Evolutionary conservation across 78 protist species (phyloP).

Genomic region (Chrysochromulina parva): DNA sequence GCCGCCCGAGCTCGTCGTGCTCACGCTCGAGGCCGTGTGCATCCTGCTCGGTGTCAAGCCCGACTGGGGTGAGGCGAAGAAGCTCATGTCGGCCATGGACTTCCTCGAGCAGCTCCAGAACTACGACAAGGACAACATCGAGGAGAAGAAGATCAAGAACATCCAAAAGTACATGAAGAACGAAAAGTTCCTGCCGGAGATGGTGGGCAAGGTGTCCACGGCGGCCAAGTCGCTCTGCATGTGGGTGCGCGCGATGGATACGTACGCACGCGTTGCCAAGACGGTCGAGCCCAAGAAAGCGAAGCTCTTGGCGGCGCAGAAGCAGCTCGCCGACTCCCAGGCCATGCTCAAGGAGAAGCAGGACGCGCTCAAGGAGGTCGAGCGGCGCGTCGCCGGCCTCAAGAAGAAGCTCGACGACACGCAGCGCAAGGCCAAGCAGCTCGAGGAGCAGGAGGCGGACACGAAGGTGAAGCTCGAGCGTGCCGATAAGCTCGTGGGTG

Average conservation of each 20-base stretch:
- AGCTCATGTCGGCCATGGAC: conserved; percentile 51
- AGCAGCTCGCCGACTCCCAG: conserved; percentile 47
- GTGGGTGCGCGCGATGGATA: conserved; percentile 75
- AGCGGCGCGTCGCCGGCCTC: conserved; percentile 25
- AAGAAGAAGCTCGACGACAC: conserved; percentile 1
- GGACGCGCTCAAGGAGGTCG: conserved; percentile 21
- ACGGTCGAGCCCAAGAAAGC: conserved; percentile 65
- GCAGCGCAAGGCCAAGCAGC: conserved; percentile 20
- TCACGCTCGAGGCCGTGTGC: conserved; percentile 81
- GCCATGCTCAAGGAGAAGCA: conserved; percentile 33
- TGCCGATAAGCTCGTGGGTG: conserved; percentile 70
- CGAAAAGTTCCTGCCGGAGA: conserved; percentile 54
- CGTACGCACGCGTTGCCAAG: conserved; percentile 55
- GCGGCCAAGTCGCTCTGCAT: conserved; percentile 60
- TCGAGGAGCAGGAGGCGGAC: conserved; percentile 57
- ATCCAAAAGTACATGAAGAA: conserved; percentile 23
- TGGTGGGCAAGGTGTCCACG: conserved; percentile 51
- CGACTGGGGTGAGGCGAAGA: conserved; percentile 60
- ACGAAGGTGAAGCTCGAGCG: conserved; percentile 60
- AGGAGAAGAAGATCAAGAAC: conserved; percentile 9
- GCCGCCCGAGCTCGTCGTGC: conserved; percentile 80
- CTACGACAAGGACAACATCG: conserved; percentile 74
- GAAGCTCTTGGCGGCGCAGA: conserved; percentile 51
- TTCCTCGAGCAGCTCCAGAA: conserved; percentile 51
- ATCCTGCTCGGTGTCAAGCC: conserved; percentile 53